Conservation (phyloP, 2,329 filamentous ascomycete genomes). For the Colletotrichum agaves region DNA sequence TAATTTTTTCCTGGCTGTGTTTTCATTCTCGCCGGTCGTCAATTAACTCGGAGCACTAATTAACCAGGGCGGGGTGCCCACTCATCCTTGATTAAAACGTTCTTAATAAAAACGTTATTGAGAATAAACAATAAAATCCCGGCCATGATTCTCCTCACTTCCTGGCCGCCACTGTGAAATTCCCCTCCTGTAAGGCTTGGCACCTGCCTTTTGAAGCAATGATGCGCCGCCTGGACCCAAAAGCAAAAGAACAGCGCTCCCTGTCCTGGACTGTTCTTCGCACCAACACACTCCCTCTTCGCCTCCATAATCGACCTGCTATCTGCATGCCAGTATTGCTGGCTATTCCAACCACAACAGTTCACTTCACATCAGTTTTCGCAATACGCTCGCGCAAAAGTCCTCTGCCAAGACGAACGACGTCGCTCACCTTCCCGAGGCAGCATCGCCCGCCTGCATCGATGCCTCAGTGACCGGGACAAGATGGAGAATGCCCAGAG, state of each 20-base stretch:
- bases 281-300: neutral
- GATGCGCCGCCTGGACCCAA: conserved; percentile 24
- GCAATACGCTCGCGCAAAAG: conserved; percentile 20
- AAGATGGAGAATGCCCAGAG: neutral
- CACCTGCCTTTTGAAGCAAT: conserved; percentile 34
- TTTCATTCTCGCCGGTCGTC: neutral
- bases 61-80: neutral
- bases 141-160: neutral
- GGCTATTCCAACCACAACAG: neutral
- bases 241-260: neutral
- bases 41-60: neutral
- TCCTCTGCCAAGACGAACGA: conserved; percentile 29
- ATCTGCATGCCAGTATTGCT: conserved; percentile 4
- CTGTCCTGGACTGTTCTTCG: neutral
- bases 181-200: conserved; percentile 32
- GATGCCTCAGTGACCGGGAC: conserved; percentile 21
- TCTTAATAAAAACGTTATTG: conserved; percentile 7
- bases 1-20: neutral
- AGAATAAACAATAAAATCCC: conserved; percentile 16
- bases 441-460: conserved; percentile 30
- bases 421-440: conserved; percentile 32
- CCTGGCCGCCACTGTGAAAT: conserved; percentile 6
- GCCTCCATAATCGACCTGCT: conserved; percentile 15
- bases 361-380: neutral
- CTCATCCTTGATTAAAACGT: neutral